Evolutionary conservation across 306 rosid genomes (phyloP).

Genomic region (Castanopsis chinensis): DNA sequence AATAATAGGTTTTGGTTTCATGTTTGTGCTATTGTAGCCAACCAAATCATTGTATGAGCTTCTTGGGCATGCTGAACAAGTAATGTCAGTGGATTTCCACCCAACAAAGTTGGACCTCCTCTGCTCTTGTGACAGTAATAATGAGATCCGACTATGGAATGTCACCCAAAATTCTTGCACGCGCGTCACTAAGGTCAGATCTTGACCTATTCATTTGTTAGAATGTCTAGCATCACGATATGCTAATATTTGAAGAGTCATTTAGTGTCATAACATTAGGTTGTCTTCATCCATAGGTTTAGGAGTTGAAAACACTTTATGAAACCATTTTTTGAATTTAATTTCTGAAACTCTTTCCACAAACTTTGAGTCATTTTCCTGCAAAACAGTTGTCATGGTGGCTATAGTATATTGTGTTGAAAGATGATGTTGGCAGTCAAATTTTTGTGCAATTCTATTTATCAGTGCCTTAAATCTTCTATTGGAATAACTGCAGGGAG

Average conservation of each 20-base stretch:
- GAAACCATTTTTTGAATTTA: neutral
- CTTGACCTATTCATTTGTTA: conserved; percentile 12
- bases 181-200: conserved; percentile 44
- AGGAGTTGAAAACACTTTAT: neutral
- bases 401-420: neutral
- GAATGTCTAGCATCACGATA: neutral
- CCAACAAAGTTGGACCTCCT: conserved; percentile 50
- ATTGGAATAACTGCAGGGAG: conserved; percentile 46
- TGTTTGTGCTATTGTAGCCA: conserved; percentile 41
- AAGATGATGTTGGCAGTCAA: conserved; percentile 7
- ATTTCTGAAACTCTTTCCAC: neutral
- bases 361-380: neutral
- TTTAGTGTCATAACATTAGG: neutral
- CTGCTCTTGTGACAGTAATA: conserved; percentile 55
- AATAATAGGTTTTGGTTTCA: neutral
- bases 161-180: conserved; percentile 26
- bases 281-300: neutral
- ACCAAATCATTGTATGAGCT: conserved; percentile 23
- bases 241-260: neutral
- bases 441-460: conserved; percentile 9
- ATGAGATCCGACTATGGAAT: conserved; percentile 54
- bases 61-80: conserved; percentile 49
- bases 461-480: neutral
- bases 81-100: conserved; percentile 72
- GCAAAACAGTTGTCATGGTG: neutral